Conservation (phyloP, 1,139 yeast species). For the Arxiozyma slooffiae region DNA sequence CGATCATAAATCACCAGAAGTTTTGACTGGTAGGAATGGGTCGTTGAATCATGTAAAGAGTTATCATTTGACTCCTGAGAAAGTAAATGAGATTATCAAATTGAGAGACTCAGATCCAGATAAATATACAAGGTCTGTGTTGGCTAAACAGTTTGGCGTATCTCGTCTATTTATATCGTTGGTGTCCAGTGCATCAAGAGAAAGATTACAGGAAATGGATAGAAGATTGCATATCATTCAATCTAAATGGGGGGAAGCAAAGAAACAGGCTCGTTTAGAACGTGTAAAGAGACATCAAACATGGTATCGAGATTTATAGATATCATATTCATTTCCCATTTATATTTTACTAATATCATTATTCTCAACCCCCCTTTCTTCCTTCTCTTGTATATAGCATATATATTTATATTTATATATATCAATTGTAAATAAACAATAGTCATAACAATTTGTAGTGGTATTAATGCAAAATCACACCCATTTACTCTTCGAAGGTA, state of each 20-base stretch:
- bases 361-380: neutral
- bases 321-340: neutral
- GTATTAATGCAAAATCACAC: too few relatives aligned
- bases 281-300: slow-evolving; percentile 46
- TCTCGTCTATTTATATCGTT: slow-evolving; percentile 47
- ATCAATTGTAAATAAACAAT: neutral
- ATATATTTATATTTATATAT: too few relatives aligned
- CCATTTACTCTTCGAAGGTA: too few relatives aligned
- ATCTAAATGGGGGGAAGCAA: slow-evolving; percentile 41
- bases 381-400: neutral
- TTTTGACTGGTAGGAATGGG: slow-evolving; percentile 16
- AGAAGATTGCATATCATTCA: slow-evolving; percentile 36
- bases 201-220: slow-evolving; percentile 37
- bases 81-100: slow-evolving; percentile 50
- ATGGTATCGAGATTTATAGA: slow-evolving; percentile 47
- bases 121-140: slow-evolving; percentile 54
- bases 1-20: slow-evolving; percentile 14
- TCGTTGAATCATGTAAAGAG: slow-evolving; percentile 32
- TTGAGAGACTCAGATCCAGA: slow-evolving; percentile 56
- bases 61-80: slow-evolving; percentile 52
- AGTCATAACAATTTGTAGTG: too few relatives aligned
- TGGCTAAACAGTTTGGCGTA: slow-evolving; percentile 56
- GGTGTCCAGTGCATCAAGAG: slow-evolving; percentile 37
- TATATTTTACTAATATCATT: neutral
- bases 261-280: slow-evolving; percentile 42